Evolutionary conservation across 73 alveolate genomes (phyloP), one percentile per base, ranked within the genome.

Genomic region (Stentor roeselii): DNA sequence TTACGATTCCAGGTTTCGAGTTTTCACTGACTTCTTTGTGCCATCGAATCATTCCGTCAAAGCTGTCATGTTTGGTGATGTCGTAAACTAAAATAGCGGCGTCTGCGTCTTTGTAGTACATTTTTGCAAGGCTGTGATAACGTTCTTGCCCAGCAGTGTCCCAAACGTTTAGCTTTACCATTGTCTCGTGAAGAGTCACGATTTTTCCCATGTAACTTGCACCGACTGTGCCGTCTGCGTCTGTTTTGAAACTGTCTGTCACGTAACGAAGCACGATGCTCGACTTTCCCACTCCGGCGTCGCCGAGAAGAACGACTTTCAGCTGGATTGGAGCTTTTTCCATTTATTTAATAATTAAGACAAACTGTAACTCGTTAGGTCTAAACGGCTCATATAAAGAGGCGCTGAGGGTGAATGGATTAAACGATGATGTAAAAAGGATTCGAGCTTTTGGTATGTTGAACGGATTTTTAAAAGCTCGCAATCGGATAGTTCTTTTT

Each of bases 271-370:
- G 83, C 30, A 90, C 85, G 36, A 94, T 85, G 82, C 95, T 84
- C 4, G 98, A 89, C 86, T 94, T 94, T 3, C 98, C 98, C 34
- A 91, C 96, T 21, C 96, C 95, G 4, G 95, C 39, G 60, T 94
- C 98, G 4, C 98, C 98, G 31, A 94, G 75, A 42, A 94, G 59
- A 11, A 94, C 98, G 59, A 94, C 91, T 86, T 94, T 93, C 36
- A 75, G 76, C 34, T 67, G 67, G 6, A 50, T 6, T 50, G 67
- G 80, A 67, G n/a, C 80, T 67, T 67, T 67, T n/a, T 67, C 80
- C 80, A 67, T 67, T 30, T 50, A 50, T 50, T 11, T 11, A 50
- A 6, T 50, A 50, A 11, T 11, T 11, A 11, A 50, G 21, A 50
- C 21, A 50, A 50, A 50, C 67, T 50, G 67, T 50, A 50, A 50